Base-by-base conservation (phyloP, 345 rosid genomes). In the Lepidium didymum region DNA sequence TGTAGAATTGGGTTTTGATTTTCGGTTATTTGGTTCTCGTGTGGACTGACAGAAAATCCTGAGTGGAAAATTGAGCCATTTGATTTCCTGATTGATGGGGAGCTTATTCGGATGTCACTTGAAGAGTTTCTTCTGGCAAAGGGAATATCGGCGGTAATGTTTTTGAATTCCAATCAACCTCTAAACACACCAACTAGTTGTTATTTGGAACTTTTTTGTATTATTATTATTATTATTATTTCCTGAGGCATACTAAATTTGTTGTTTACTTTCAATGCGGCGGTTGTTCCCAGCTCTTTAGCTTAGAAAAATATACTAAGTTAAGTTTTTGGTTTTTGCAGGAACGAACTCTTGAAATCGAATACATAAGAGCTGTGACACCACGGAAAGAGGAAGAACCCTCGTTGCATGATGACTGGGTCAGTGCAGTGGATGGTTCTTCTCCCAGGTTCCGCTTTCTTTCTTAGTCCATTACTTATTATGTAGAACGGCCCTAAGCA, bases 321-420 rank as follows among this genome's bases (percentile, higher is more conserved):
- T 2, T 23, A 2, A 45, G 36, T 45, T 53, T 3, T 64, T 56
- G 55, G 25, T 19, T 68, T 40, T 62, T 69, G 53, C 86, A 94
- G 99, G 99, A 94, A 80, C 84, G 79, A 72, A 79, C 82, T 73
- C 60, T 94, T 82, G 99, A 94, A 81, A 87, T 94, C 55, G 99
- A 94, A 38, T 94, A 89, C 79, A 82, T 91, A 37, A 87, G 85
- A 75, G 97, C 92, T 44, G 95, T 94, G 64, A 84, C 78, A 12
- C 96, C 96, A 36, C 75, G 92, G 46, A 89, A 80, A 71, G 91
- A 91, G 81, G 97, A 91, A 56, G 84, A 81, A 10, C 89, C 88
- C 45, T 89, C 84, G 21, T 82, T 83, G 27, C 97, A 94, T 82
- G 96, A 94, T 75, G 99, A 94, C 46, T 91, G 97, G 99, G 99